Evolutionary conservation across 768 basidiomycete species (phyloP).

Genomic region (Mycena venus): DNA sequence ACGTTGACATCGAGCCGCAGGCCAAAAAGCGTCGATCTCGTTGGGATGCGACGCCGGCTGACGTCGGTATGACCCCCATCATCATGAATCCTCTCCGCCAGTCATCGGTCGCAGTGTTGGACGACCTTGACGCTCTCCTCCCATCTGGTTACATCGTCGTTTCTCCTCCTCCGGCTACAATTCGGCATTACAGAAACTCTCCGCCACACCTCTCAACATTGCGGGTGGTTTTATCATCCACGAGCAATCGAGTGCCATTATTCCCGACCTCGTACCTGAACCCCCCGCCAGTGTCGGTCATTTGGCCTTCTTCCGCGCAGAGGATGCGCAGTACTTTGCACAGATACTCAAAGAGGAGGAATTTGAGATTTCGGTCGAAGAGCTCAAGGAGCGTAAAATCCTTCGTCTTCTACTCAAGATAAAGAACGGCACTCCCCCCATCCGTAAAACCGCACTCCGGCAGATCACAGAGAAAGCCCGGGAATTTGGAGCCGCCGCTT

Average conservation of each 20-base stretch:
- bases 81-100: constrained; percentile 90
- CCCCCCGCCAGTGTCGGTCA: constrained; percentile 95
- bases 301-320: constrained; percentile 96
- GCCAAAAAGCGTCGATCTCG: constrained; percentile 93
- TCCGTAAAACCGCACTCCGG: constrained; percentile 95
- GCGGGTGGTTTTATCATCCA: constrained; percentile 95
- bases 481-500: constrained; percentile 96
- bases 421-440: constrained; percentile 98
- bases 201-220: constrained; percentile 55
- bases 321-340: constrained; percentile 97
- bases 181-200: constrained; percentile 67
- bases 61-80: constrained; percentile 71
- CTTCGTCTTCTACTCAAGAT: constrained; percentile 98
- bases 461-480: constrained; percentile 99
- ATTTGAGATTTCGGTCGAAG: constrained; percentile 89
- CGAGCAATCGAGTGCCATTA: constrained; percentile 89
- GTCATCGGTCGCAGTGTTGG: constrained; percentile 79
- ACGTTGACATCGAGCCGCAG: constrained; percentile 66
- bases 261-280: constrained; percentile 92
- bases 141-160: constrained; percentile 93
- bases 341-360: constrained; percentile 96
- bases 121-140: constrained; percentile 92
- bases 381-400: constrained; percentile 99
- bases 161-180: constrained; percentile 93
- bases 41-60: constrained; percentile 94